phyloP scores from a whole-genome alignment of 1,284 basidiomycete genomes.

The Ceratobasidium sp. region DNA sequence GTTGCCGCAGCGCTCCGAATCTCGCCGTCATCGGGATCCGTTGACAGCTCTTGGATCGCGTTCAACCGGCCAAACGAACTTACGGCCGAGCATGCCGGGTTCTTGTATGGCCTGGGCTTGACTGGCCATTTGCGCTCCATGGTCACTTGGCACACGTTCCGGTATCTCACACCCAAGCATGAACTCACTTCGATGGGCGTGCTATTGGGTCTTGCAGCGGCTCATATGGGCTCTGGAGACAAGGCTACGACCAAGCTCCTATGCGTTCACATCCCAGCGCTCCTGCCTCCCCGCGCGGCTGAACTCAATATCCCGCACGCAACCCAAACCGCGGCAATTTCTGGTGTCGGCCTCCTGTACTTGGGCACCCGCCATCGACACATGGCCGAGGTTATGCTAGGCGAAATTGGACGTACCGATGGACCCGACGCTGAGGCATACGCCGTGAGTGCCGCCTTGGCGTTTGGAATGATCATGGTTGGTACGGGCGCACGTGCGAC shows the following conservation, averaged over 20 bases:
- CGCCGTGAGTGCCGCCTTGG: slow-evolving; percentile 84
- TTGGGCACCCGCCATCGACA: slow-evolving; percentile 85
- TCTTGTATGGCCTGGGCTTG: slow-evolving; percentile 90
- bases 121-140: slow-evolving; percentile 88
- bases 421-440: slow-evolving; percentile 87
- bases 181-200: slow-evolving; percentile 93
- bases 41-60: slow-evolving; percentile 92
- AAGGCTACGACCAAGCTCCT: slow-evolving; percentile 88
- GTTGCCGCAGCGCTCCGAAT: slow-evolving; percentile 90
- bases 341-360: slow-evolving; percentile 90
- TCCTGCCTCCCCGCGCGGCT: slow-evolving; percentile 85
- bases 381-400: slow-evolving; percentile 90
- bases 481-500: slow-evolving; percentile 72
- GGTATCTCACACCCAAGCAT: slow-evolving; percentile 93
- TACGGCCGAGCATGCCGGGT: slow-evolving; percentile 92
- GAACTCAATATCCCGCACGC: slow-evolving; percentile 90
- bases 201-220: slow-evolving; percentile 88
- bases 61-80: slow-evolving; percentile 89
- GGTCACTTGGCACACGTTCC: slow-evolving; percentile 87
- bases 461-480: slow-evolving; percentile 96
- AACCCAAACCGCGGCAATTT: slow-evolving; percentile 88
- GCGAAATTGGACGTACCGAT: slow-evolving; percentile 64
- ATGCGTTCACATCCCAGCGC: slow-evolving; percentile 90
- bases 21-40: slow-evolving; percentile 72
- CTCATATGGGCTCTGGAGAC: slow-evolving; percentile 88